These are phyloP conservation scores for Penicillium sp. DNA, from an alignment of 2,329 filamentous ascomycete genomes.

Conservation along the genomic window DNA sequence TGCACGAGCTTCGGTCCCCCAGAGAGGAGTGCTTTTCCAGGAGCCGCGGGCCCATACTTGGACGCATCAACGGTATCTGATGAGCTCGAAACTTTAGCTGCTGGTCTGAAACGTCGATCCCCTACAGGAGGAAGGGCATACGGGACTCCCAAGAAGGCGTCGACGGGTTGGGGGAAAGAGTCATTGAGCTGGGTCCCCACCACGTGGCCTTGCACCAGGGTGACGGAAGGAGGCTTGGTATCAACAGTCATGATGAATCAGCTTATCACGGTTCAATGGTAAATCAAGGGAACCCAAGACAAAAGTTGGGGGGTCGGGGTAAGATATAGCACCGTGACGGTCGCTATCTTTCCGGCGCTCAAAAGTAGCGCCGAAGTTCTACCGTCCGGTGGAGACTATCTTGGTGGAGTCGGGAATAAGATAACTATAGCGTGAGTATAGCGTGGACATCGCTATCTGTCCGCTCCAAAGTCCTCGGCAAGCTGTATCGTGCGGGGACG, in stretches of 20 bases:
- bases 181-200: constrained; percentile 29
- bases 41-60: constrained; percentile 35
- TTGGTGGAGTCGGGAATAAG: constrained; percentile 14
- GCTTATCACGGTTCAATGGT: not conserved
- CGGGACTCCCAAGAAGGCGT: constrained; percentile 51
- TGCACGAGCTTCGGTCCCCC: constrained; percentile 50
- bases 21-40: constrained; percentile 49
- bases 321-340: not conserved
- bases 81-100: constrained; percentile 30
- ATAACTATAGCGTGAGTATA: not conserved
- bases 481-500: constrained; percentile 21
- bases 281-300: not conserved
- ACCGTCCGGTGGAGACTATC: constrained; percentile 17
- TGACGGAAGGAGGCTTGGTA: constrained; percentile 12
- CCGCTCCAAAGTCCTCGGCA: constrained; percentile 17
- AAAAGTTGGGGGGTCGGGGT: constrained; percentile 8
- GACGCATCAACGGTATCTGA: constrained; percentile 37
- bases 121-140: constrained; percentile 51
- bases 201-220: constrained; percentile 32
- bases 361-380: constrained; percentile 24
- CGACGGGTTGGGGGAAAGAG: constrained; percentile 28
- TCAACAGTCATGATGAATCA: constrained; percentile 3
- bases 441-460: constrained; percentile 5
- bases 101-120: constrained; percentile 48
- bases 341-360: constrained; percentile 13